Evolutionary conservation across 2,329 filamentous ascomycete genomes (phyloP), one percentile per base, ranked within the genome.

Genomic region (Myriosclerotinia curreyana): DNA sequence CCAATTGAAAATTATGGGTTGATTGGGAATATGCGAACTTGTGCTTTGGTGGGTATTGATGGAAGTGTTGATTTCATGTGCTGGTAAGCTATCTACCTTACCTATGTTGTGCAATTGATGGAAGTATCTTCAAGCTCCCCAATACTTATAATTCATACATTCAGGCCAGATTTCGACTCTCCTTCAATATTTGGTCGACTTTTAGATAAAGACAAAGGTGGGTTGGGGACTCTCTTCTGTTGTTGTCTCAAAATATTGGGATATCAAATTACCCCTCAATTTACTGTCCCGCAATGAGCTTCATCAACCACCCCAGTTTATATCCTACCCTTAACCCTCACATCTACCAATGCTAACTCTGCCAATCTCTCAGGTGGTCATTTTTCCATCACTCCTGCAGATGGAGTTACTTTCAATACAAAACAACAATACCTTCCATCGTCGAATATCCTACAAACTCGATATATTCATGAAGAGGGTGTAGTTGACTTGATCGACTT

Each of bases 21-120:
- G 75, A 90, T 92, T 70, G 89, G 89, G 31, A 91, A 92, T 72
- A 91, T 92, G 88, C 83, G 87, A 71, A 92, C 89, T 0, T 90
- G 87, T 77, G 88, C 89, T 17, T 78, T 91, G n/a, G 82, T 90
- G 28, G 88, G 87, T 68, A 89, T 89, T 72, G 86, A 89, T 71
- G 89, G 89, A 31, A 88, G 87, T 68, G 76, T 92, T 64, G 89
- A 91, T 73, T 91, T 86, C 70, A 89, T 92, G 87, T 92, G 88
- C 75, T 92, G 88, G 86, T 86, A 72, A 75, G 80, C 68, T 51
- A 46, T 14, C 38, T 40, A 14, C 38, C 38, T 2, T 11, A 11
- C 1, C 12, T 15, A n/a, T 28, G 9, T 34, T 52, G 6, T 36
- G 20, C 53, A 4, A 34, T 31, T 6, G 31, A 25, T 31, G 15